Base-by-base conservation (phyloP, 2,329 filamentous ascomycete genomes). In the Monosporascus sp. region DNA sequence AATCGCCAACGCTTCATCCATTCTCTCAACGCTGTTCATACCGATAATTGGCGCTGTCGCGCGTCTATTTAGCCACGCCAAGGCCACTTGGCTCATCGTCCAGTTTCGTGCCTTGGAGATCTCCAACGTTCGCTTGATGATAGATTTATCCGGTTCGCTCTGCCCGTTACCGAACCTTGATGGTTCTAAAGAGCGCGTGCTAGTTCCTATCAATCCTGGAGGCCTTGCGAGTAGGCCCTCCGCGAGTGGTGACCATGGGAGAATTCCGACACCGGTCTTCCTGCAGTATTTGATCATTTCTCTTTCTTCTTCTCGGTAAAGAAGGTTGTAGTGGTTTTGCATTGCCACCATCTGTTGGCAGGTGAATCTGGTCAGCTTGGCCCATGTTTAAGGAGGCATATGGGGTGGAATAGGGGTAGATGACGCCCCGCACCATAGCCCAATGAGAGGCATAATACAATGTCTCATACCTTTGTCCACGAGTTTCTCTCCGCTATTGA, bases 221-320 rank as follows among this genome's bases (percentile, higher is more conserved):
- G 48, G 48, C 15, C 48, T 20, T 35, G 48, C 48, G 11, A 50
- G 24, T 18, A 41, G 22, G 6, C 48, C 48, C 17, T 50, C 48
- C 37, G 48, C 48, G 14, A 50, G 25, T 18, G 48, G 48, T 15
- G 48, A 50, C 48, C 48, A 50, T 24, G 38, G 38, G 14, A 46
- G 38, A 24, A 71, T 47, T 2, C 69, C 70, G 35, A 72, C 70
- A 4, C 70, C 70, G 2, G 70, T 75, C 27, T 67, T 67, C 5
- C 71, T 68, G 48, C 74, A 76, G 54, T 68, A 75, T 1, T 66
- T 62, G 38, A 62, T 72, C 71, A 73, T 74, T 55, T 74, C 71
- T n/a, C 70, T 59, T 56, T 74, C 83, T 54, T 86, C 83, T 59
- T 87, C 83, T 0, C 83, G 72, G 58, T 83, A 82, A 1, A 77